Conservation (phyloP, 345 rosid species). For the Eucalyptus curtisii region DNA sequence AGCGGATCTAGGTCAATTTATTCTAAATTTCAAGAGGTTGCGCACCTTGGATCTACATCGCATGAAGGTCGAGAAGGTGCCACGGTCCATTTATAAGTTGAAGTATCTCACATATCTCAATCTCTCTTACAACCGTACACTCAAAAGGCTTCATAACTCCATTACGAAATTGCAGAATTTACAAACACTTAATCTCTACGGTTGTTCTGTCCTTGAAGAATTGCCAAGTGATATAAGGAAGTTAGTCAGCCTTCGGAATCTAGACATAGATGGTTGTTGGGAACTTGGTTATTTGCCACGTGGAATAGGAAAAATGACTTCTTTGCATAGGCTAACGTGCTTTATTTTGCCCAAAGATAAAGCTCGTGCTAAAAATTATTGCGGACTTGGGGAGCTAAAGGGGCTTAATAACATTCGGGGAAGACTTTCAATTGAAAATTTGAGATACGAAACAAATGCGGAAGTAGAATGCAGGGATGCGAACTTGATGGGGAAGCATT, state of each 20-base stretch:
- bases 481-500: not conserved
- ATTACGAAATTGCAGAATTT: fast-evolving
- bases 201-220: fast-evolving
- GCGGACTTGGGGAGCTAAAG: not conserved
- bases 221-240: fast-evolving
- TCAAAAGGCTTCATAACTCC: not conserved
- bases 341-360: not conserved
- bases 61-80: fast-evolving
- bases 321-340: fast-evolving
- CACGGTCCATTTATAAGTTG: fast-evolving
- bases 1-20: fast-evolving
- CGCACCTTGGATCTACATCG: fast-evolving
- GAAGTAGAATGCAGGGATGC: fast-evolving
- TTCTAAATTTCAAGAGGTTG: not conserved
- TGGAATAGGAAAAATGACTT: fast-evolving
- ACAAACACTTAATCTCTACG: fast-evolving
- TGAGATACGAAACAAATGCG: fast-evolving
- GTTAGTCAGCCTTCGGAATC: not conserved
- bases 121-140: fast-evolving
- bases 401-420: not conserved
- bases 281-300: fast-evolving
- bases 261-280: fast-evolving
- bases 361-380: not conserved
- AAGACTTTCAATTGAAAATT: fast-evolving
- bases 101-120: not conserved